Evolutionary conservation across 78 protist genomes (phyloP).

Genomic region (Creolimax fragrantissima): DNA sequence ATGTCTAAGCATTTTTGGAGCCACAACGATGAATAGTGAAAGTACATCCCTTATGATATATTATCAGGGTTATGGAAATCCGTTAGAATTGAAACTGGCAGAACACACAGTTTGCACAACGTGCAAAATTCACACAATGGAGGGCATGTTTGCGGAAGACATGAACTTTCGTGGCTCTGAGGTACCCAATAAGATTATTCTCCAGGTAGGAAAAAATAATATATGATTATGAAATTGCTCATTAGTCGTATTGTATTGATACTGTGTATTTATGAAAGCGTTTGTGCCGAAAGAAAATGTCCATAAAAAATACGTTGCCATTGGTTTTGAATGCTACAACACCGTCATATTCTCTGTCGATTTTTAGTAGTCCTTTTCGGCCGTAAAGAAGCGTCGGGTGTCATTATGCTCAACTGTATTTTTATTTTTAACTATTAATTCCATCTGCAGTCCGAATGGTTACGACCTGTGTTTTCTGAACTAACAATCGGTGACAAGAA

Average conservation of each 20-base stretch:
- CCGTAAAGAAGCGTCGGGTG: too few species aligned
- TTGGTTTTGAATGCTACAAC: too few species aligned
- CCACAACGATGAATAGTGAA: not conserved
- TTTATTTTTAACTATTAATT: not conserved
- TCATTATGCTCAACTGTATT: not conserved
- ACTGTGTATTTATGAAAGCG: too few species aligned
- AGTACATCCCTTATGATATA: not conserved
- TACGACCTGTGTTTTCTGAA: not conserved
- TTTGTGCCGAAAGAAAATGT: too few species aligned
- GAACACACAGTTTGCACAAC: not conserved
- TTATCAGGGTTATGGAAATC: not conserved
- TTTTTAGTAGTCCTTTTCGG: too few species aligned
- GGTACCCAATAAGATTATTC: not conserved
- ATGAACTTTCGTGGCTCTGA: not conserved
- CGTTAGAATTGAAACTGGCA: not conserved
- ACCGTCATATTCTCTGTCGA: too few species aligned
- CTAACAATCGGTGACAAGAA: not conserved
- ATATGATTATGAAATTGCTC: not conserved
- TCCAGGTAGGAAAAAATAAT: not conserved
- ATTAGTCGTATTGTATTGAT: too few species aligned
- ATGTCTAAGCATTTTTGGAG: not conserved
- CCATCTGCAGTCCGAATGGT: not conserved
- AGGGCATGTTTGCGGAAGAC: not conserved
- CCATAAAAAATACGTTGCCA: too few species aligned
- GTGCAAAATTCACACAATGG: not conserved